Evolutionary conservation across 306 rosid genomes (phyloP), one percentile per base, ranked within the genome.

Genomic region (Casuarina equisetifolia): DNA sequence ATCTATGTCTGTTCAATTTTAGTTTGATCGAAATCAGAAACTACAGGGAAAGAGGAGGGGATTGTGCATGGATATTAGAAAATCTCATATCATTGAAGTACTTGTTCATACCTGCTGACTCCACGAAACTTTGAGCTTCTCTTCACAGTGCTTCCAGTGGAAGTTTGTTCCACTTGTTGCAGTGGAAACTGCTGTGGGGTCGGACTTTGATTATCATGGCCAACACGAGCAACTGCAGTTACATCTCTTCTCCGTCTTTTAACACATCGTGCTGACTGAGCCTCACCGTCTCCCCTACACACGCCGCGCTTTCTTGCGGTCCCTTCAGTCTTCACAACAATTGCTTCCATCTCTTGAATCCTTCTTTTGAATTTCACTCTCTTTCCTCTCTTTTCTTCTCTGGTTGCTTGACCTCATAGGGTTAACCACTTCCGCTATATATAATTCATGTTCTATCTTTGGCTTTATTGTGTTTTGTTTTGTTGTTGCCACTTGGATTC

Each of bases 111-210:
- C 94, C 88, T 84, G 88, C 98, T 94, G 70, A 92, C 97, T 44
- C 98, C 96, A 0, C 97, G 86, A 71, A 86, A 94, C 74, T 82
- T 92, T 9, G 97, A 94, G 48, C 97, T 94, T 81, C 97, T 90
- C 85, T 92, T 92, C 43, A 78, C 90, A 16, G 93, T 87, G 80
- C 81, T 86, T 61, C 85, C 69, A 17, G 85, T 44, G 8, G 86
- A 54, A 84, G 75, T 75, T 74, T 77, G 96, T 79, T 83, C 84
- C 50, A 35, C 74, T 36, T 54, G 19, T 42, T 57, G 48, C 69
- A 17, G 69, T 15, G 70, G 59, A 16, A 63, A 38, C 15, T 82
- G 81, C 52, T 74, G 63, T 39, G 49, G 77, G 58, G 52, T 76
- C 73, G 78, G 82, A 71, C 9, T 63, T 75, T 53, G 82, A 38